Evolutionary conservation across 176 grass and related monocot genomes (phyloP).

Genomic region (Hsuehochloa calcarea): DNA sequence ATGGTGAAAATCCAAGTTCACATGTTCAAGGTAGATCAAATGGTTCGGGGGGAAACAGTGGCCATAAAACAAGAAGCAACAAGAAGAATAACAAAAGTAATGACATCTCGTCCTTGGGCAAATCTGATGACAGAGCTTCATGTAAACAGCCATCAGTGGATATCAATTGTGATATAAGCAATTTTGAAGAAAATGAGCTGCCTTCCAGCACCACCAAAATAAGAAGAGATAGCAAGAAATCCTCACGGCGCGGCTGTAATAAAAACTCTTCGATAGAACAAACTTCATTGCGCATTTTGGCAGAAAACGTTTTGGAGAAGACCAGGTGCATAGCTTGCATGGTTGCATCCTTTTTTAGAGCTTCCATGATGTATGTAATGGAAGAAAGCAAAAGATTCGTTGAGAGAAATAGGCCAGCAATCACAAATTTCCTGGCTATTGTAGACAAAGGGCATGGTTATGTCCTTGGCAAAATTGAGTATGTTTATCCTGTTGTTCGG

Average conservation of each 20-base stretch:
- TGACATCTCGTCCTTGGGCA: conserved; percentile 18
- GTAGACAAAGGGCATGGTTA: conserved; percentile 52
- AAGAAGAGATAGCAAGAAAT: conserved; percentile 46
- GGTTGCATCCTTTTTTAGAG: conserved; percentile 60
- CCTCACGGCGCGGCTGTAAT: conserved; percentile 17
- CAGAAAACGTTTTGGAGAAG: conserved; percentile 41
- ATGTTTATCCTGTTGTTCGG: conserved; percentile 63
- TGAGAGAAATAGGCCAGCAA: conserved; percentile 60
- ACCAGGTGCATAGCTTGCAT: conserved; percentile 51
- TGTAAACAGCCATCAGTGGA: conserved; percentile 33
- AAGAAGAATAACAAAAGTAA: conserved; percentile 48
- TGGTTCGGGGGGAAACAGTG: conserved; percentile 34
- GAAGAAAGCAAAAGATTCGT: conserved; percentile 54
- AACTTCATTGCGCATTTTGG: conserved; percentile 19
- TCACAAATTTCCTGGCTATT: conserved; percentile 39
- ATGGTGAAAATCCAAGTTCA: conserved; percentile 33
- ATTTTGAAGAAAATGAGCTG: conserved; percentile 35
- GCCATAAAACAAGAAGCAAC: conserved; percentile 44
- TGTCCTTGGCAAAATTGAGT: conserved; percentile 48
- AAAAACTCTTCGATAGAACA: conserved; percentile 17
- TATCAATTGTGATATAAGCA: conserved; percentile 24
- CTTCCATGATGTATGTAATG: conserved; percentile 55
- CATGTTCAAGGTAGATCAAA: conserved; percentile 40
- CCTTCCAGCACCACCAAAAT: conserved; percentile 32
- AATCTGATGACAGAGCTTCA: conserved; percentile 33